Base-by-base conservation (phyloP, 805 yeast genomes). In the Spathaspora boniae region DNA sequence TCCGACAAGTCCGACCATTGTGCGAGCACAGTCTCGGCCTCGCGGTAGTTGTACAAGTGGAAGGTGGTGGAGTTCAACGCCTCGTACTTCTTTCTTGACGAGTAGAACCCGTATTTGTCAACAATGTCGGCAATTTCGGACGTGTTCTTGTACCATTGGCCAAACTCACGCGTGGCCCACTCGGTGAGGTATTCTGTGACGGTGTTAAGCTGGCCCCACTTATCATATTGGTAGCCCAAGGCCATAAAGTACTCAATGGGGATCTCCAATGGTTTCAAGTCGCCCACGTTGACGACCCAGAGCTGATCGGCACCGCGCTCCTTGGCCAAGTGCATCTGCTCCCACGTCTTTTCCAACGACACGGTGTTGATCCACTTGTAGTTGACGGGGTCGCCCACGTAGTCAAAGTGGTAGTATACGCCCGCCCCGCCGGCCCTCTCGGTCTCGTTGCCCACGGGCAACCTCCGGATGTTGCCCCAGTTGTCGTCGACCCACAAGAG, bases 221-320 rank as follows among this genome's bases (percentile, higher is more conserved):
- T 33, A 11, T 42, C 44, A 30, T 41, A 37, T 29, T 46, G 46
- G 20, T 45, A 46, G 8, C 36, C 50, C 16, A 46, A 26, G n/a
- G 46, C 51, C 19, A 53, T 33, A 38, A 34, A 53, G 27, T 45
- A 45, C 19, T 38, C 38, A 19, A 51, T 46, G 4, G 58, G 58
- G 8, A 47, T 25, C 31, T 53, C 58, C 18, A 53, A 43, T 2
- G 51, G 50, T 36, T 53, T 53, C 33, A 53, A 16, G 26, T 53
- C 58, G 16, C 58, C 58, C 7, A 53, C 55, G 33, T 53, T 53
- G 9, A 53, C 52, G 16, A 53, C 43, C 58, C 58, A 53, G 9
- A 47, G 34, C 12, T 43, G 36, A 12, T 39, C 41, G 16, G 54
- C 56, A 4, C 40, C 32, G 25, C 39, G 39, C 19, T 49, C 33